Conservation (phyloP, 2,329 filamentous ascomycete genomes). For the Aspergillus unguis region DNA sequence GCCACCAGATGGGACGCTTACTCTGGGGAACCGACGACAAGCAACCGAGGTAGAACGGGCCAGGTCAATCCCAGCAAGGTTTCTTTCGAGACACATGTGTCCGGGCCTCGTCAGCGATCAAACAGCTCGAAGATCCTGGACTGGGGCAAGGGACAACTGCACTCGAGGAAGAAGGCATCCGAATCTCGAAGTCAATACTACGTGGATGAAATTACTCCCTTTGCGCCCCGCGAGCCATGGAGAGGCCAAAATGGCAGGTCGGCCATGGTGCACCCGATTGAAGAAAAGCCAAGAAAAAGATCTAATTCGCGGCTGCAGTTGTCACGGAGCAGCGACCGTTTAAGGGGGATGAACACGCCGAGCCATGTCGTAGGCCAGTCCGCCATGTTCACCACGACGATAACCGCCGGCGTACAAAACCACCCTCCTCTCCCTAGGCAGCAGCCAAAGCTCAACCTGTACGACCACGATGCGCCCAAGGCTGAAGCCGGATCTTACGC, state of each 20-base stretch:
- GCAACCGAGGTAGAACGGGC: conserved; percentile 53
- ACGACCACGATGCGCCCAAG: conserved; percentile 22
- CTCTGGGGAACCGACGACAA: conserved; percentile 64
- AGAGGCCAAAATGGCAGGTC: conserved; percentile 69
- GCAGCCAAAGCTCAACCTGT: conserved; percentile 31
- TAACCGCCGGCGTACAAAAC: conserved; percentile 26
- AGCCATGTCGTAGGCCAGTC: conserved; percentile 24
- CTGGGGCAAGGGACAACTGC: conserved; percentile 38
- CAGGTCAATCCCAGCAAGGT: conserved; percentile 53
- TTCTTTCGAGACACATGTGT: conserved; percentile 24
- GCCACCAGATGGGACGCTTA: conserved; percentile 59
- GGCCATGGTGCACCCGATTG: conserved; percentile 61
- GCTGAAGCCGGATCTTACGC: not conserved
- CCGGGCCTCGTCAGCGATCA: conserved; percentile 26
- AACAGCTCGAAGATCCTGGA: conserved; percentile 27
- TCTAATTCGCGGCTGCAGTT: conserved; percentile 52
- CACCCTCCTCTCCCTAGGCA: not conserved
- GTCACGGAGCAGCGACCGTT: conserved; percentile 20
- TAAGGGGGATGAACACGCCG: conserved; percentile 25
- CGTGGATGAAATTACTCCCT: conserved; percentile 36
- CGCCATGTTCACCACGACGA: conserved; percentile 33
- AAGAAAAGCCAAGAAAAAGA: conserved; percentile 56
- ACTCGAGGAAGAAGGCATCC: conserved; percentile 34
- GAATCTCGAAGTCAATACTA: conserved; percentile 32
- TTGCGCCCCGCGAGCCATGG: conserved; percentile 57